phyloP scores from a whole-genome alignment of 768 basidiomycete species.

The Erythrobasidium yunnanense region DNA sequence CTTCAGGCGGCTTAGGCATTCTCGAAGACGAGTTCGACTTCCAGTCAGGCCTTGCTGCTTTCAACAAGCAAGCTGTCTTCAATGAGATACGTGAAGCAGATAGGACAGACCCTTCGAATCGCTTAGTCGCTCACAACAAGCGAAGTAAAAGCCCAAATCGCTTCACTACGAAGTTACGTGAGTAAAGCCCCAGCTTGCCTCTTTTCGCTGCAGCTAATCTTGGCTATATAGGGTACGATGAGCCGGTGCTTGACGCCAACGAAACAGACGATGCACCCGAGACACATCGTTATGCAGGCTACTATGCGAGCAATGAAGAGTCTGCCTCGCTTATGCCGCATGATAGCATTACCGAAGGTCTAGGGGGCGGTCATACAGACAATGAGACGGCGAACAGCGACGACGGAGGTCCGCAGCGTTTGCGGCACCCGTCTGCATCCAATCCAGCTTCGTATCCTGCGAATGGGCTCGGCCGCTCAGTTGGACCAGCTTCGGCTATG shows the following conservation, averaged over 20 bases:
- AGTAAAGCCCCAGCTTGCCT: neutral
- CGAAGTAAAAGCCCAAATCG: neutral
- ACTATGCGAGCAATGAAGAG: neutral
- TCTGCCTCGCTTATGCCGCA: neutral
- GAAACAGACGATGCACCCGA: neutral
- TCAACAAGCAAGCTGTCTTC: constrained; percentile 34
- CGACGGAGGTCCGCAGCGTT: constrained; percentile 5
- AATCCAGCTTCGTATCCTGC: no score
- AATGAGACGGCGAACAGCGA: constrained; percentile 10
- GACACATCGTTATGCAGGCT: neutral
- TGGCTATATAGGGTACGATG: neutral
- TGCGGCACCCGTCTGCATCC: no score
- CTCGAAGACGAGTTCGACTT: constrained; percentile 36
- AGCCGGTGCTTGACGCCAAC: neutral
- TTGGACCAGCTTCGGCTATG: constrained; percentile 5
- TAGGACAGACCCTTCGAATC: constrained; percentile 32
- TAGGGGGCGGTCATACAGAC: neutral
- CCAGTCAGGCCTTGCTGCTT: constrained; percentile 15
- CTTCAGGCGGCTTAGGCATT: neutral
- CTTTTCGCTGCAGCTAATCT: neutral
- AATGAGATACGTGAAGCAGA: constrained; percentile 31
- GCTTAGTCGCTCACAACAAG: constrained; percentile 35
- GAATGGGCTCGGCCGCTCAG: no score
- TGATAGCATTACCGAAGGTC: constrained; percentile 11
- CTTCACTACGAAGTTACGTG: constrained; percentile 26